Base-by-base conservation (phyloP, 1,284 basidiomycete species). In the Puccinia hordei region DNA sequence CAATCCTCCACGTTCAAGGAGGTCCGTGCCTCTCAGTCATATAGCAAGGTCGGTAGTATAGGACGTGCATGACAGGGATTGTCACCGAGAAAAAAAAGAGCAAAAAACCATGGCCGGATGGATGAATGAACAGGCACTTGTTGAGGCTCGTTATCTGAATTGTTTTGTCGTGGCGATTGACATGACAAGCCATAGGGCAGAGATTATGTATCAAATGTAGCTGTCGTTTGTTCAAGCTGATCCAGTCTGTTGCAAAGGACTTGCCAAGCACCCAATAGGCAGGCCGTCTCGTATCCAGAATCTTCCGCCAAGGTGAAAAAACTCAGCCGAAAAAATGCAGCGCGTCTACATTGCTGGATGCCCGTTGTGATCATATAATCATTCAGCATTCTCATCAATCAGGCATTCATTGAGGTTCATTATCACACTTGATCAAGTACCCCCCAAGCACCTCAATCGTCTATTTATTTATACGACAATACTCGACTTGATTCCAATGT, bases 241-340 rank as follows among this genome's bases (percentile, higher is more conserved):
- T 66, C 63, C 38, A n/a, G 63, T 44, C 63, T n/a, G 63, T 66
- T 66, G 63, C 63, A 24, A 66, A 3, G 9, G 63, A 66, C 38
- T n/a, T 57, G 53, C 22, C 38, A 44, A 2, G 10, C 30, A 46
- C n/a, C 63, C 19, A n/a, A n/a, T n/a, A n/a, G n/a, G n/a, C 19
- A 66, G 10, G 35, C n/a, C 27, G 19, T 4, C 63, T n/a, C 35
- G 41, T 41, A 46, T 24, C 38, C 63, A 27, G 63, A 22, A 35
- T n/a, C 38, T 46, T 41, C 41, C 63, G 35, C 63, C 38, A 44
- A 4, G 63, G 61, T 38, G 61, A 24, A 65, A 65, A n/a, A 24
- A 4, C 17, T n/a, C 13, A 17, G 19, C 5, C 27, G 13, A n/a
- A 30, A 22, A 22, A 41, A 46, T 17, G 19, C n/a, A n/a, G n/a